These are phyloP conservation scores for Leishmania major DNA, from an alignment of 208 protist species.

Conservation along the genomic window DNA sequence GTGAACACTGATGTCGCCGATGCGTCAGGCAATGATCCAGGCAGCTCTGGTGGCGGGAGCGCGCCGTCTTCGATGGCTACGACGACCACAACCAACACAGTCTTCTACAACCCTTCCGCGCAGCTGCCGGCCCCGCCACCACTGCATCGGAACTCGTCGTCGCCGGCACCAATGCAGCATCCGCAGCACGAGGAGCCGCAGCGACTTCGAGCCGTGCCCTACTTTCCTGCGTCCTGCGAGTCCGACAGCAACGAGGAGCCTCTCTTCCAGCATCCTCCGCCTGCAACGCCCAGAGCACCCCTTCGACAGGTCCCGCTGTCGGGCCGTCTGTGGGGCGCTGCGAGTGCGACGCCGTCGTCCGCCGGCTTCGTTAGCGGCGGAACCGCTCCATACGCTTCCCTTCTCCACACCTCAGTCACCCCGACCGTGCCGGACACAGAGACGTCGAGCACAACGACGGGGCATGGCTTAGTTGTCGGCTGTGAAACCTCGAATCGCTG, in stretches of 20 bases:
- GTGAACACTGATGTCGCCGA: neutral
- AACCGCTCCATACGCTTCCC: neutral
- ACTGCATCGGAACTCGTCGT: slow-evolving; percentile 6
- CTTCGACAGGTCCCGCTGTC: neutral
- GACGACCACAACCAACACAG: neutral
- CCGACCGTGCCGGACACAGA: neutral
- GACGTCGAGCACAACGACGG: slow-evolving; percentile 7
- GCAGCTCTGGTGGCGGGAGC: neutral
- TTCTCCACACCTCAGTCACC: slow-evolving; percentile 10
- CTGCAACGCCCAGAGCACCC: neutral
- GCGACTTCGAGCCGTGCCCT: neutral
- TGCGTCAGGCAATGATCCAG: neutral
- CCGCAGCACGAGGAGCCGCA: neutral
- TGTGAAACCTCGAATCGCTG: slow-evolving; percentile 14
- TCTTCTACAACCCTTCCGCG: neutral
- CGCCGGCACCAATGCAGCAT: neutral
- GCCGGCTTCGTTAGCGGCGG: neutral
- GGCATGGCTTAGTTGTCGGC: slow-evolving; percentile 14
- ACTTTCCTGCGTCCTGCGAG: slow-evolving; percentile 10
- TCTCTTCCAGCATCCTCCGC: slow-evolving; percentile 19
- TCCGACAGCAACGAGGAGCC: slow-evolving; percentile 37
- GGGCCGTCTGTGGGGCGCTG: slow-evolving; percentile 9
- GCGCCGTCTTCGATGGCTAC: slow-evolving; percentile 2
- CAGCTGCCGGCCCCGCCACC: slow-evolving; percentile 9
- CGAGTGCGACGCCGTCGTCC: slow-evolving; percentile 15